A percentile compares a stretch with the other conserved stretches of the same genome.
phyloP scores from a whole-genome alignment of 306 rosid species.

The Gastrolobium villosum region DNA sequence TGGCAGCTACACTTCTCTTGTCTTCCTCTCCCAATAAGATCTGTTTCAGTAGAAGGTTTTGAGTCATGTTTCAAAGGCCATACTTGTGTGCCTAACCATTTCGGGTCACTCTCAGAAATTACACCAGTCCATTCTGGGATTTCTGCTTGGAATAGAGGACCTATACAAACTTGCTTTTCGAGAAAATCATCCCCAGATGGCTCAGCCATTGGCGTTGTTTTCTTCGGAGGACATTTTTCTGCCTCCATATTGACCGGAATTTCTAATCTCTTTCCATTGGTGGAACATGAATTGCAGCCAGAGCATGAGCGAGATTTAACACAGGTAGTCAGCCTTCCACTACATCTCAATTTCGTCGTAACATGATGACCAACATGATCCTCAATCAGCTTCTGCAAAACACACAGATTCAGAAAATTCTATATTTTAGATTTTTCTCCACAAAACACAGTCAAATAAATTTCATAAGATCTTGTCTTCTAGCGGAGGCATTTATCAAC shows the following conservation, averaged over 20 bases:
- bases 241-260: conserved; percentile 44
- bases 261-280: conserved; percentile 41
- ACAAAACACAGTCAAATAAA: conserved; percentile 12
- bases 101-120: conserved; percentile 68
- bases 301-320: conserved; percentile 57
- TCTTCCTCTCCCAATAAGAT: conserved; percentile 63
- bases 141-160: conserved; percentile 71
- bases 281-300: conserved; percentile 62
- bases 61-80: conserved; percentile 65
- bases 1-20: conserved; percentile 65
- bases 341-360: conserved; percentile 63
- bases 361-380: conserved; percentile 57
- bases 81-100: conserved; percentile 76
- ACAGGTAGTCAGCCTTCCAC: conserved; percentile 57
- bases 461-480: conserved; percentile 19
- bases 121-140: conserved; percentile 82
- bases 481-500: conserved; percentile 29
- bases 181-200: conserved; percentile 43
- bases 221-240: conserved; percentile 49
- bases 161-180: conserved; percentile 60
- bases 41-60: conserved; percentile 5
- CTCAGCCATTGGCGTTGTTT: conserved; percentile 25
- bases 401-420: conserved; percentile 36
- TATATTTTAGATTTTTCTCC: conserved; percentile 1
- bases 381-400: conserved; percentile 86